Percentiles rank a stretch among this genome's conserved stretches.
Conservation (phyloP, 768 basidiomycete genomes). For the Melanogaster broomeanus region DNA sequence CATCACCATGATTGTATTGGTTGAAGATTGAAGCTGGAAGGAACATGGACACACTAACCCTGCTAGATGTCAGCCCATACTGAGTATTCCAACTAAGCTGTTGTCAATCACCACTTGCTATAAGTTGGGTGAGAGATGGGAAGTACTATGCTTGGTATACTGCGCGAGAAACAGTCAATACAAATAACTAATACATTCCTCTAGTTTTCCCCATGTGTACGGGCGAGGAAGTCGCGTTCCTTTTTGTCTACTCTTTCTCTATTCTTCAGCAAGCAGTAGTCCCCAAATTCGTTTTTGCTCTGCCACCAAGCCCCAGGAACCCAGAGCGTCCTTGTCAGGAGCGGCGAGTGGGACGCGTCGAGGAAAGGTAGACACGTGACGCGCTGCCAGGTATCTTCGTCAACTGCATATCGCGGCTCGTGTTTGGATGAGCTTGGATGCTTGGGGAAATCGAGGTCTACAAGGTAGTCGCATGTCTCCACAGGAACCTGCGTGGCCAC, state of each 20-base stretch:
- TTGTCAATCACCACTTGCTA: conserved; percentile 6
- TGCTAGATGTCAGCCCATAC: conserved; percentile 14
- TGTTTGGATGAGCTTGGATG: conserved; percentile 53
- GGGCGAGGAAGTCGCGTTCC: conserved; percentile 20
- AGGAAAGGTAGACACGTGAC: conserved; percentile 83
- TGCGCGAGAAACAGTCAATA: background rate
- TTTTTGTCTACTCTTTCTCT: conserved; percentile 34
- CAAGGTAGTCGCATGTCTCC: conserved; percentile 81
- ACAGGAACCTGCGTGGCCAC: conserved; percentile 56
- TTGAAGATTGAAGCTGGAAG: background rate
- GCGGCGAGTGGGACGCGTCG: conserved; percentile 72
- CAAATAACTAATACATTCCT: no score
- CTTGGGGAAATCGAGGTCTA: conserved; percentile 86
- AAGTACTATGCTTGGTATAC: background rate
- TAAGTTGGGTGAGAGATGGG: background rate
- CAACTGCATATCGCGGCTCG: conserved; percentile 81
- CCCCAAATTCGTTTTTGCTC: conserved; percentile 73
- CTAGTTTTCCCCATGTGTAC: conserved; percentile 6
- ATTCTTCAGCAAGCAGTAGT: conserved; percentile 87
- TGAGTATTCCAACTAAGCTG: background rate
- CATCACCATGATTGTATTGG: conserved; percentile 9
- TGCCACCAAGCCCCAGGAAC: conserved; percentile 74
- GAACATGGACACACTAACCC: background rate
- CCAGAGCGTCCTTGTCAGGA: conserved; percentile 79
- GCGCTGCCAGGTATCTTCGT: conserved; percentile 74